Conservation (phyloP, 2,329 filamentous ascomycete genomes). For the Tolypocladium album region DNA sequence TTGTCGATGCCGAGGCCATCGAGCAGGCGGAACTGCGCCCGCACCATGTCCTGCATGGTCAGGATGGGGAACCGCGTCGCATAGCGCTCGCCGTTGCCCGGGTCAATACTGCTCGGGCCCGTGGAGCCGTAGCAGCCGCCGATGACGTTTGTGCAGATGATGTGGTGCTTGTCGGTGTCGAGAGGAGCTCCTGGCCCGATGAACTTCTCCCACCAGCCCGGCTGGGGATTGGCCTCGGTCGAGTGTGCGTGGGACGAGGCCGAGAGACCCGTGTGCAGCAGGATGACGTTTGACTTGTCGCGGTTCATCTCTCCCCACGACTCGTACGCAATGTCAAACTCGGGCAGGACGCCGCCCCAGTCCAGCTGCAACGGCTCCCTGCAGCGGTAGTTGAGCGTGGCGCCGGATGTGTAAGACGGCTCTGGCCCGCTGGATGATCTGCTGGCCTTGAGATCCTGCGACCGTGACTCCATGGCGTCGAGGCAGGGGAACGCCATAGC, state of each 20-base stretch:
- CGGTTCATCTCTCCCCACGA: slow-evolving; percentile 77
- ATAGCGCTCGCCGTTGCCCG: slow-evolving; percentile 77
- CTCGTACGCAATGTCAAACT: slow-evolving; percentile 88
- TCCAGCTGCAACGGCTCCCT: slow-evolving; percentile 69
- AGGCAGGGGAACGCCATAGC: slow-evolving; percentile 86
- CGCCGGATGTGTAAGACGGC: slow-evolving; percentile 84
- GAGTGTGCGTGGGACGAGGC: slow-evolving; percentile 97
- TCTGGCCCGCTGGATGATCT: slow-evolving; percentile 71
- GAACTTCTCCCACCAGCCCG: slow-evolving; percentile 98
- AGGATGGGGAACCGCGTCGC: slow-evolving; percentile 92
- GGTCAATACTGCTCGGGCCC: slow-evolving; percentile 79
- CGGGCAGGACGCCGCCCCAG: slow-evolving; percentile 85
- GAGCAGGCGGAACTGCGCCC: slow-evolving; percentile 83
- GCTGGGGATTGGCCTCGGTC: slow-evolving; percentile 73
- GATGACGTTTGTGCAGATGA: slow-evolving; percentile 95
- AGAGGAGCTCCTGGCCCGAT: slow-evolving; percentile 79
- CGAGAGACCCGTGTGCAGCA: slow-evolving; percentile 87
- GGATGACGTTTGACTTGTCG: slow-evolving; percentile 76
- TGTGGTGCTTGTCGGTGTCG: slow-evolving; percentile 83
- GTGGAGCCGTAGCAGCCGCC: slow-evolving; percentile 95
- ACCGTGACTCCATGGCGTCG: slow-evolving; percentile 70
- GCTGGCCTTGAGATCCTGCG: slow-evolving; percentile 56
- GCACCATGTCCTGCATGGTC: slow-evolving; percentile 95
- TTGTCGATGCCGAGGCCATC: slow-evolving; percentile 66
- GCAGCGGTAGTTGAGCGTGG: slow-evolving; percentile 69